Evolutionary conservation across 192 early-diverging fungal genomes (phyloP), one percentile per base, ranked within the genome.

Genomic region (Entomortierella parvispora): DNA sequence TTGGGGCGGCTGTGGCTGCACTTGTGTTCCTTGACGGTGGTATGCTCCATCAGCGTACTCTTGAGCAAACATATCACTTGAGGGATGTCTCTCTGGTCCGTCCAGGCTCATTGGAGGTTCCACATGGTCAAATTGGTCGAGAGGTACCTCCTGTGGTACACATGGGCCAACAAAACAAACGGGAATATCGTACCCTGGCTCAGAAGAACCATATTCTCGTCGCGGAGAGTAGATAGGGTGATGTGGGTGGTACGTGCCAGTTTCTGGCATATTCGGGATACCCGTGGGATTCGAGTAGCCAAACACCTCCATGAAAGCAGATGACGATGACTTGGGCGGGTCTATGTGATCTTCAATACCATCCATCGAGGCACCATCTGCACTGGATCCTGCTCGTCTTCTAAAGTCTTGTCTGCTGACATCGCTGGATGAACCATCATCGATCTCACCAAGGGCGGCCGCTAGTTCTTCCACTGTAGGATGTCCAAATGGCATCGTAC

Each of bases 281-380:
- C 74, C 66, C 4, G 65, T 31, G 0, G 74, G 54, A 43, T 63
- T 62, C 1, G 66, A 47, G 48, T 59, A 62, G 40, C 55, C 63
- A 37, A 77, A 77, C 12, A 68, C n/a, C n/a, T 77, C 65, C 53
- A 77, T 68, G 28, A 77, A 40, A 3, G 74, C 66, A 7, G 28
- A 18, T 6, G 58, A 46, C 0, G 74, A 77, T 2, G 37, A 25
- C 17, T 68, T 58, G 14, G 53, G 66, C 4, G 74, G 74, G n/a
- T 68, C 55, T 42, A 77, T 42, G 4, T 29, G 29, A 2, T 68
- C 74, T 2, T 44, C 60, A 0, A 28, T 7, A 0, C 48, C 44
- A 15, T 48, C 56, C n/a, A 28, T 29, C 10, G 56, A 50, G 12
- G 12, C 33, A 32, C 18, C 26, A 34, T 54, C 26, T 4, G 8